Evolutionary conservation across 1,284 basidiomycete species (phyloP), one percentile per base, ranked within the genome.

Genomic region (Fomitiporia mediterranea): DNA sequence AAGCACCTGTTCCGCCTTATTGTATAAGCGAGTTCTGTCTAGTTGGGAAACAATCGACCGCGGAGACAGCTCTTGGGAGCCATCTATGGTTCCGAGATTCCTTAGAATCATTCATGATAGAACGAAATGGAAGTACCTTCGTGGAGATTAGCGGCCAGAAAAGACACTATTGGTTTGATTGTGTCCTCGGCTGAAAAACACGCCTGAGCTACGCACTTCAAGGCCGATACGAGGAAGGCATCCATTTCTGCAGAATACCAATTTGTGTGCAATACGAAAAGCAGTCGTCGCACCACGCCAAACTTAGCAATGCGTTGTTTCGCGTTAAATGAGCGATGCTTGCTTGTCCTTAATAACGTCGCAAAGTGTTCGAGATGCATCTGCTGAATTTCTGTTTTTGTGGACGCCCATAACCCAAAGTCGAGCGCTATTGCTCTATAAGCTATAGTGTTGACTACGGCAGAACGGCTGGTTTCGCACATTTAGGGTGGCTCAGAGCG

Each of bases 381-480:
- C 2, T 74, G 75, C 65, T 93, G 89, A 25, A 98, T 84, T 38
- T 86, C 84, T 3, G 72, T 65, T 1, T 76, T 72, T 0, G 91
- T 84, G 25, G 72, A 79, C 0, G 90, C 81, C 95, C 95, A 98
- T 4, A 98, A 81, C 58, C 93, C 86, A 63, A 97, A 91, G 66
- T 97, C 92, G 2, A 98, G 81, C 0, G 91, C 89, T 42, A 98
- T 79, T 1, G 87, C 80, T 44, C 83, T 81, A 66, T 96, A 97
- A 2, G 91, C 91, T 1, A 89, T 77, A 1, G 84, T 77, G 63
- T 97, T 97, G 51, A 85, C 80, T 27, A 98, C 78, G 0, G 86
- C 89, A 0, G 94, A 94, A 56, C 81, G 77, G 23, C 90, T 94
- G 63, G 17, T 19, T 21, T 21, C 23, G n/a, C 4, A 39, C 15